phyloP scores from a whole-genome alignment of 2,329 filamentous ascomycete genomes.

The Colletotrichum salicis region DNA sequence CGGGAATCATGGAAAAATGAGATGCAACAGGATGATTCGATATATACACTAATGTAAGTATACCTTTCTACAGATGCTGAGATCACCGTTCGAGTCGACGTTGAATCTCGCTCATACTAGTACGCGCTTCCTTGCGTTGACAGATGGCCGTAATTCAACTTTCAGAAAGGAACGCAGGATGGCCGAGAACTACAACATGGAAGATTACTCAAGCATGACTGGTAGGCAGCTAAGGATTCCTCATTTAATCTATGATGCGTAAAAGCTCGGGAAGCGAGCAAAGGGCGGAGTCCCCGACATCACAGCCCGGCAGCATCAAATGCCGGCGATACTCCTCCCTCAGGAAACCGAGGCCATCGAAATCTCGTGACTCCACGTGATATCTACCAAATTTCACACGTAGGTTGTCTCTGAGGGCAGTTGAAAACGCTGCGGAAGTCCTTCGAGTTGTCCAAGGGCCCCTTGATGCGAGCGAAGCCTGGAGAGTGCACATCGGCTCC shows the following conservation, averaged over 20 bases:
- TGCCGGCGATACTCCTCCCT: not conserved
- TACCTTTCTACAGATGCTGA: not conserved
- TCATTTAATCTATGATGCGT: not conserved
- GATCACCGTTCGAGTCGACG: no score
- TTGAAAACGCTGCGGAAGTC: slow-evolving; percentile 75
- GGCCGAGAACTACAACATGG: not conserved
- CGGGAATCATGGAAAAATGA: not conserved
- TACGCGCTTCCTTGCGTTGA: not conserved
- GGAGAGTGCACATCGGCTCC: slow-evolving; percentile 74
- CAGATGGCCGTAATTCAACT: not conserved
- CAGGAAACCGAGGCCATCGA: not conserved
- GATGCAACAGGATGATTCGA: no score
- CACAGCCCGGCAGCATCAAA: not conserved
- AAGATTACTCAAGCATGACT: not conserved
- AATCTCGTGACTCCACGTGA: not conserved
- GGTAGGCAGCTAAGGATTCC: not conserved
- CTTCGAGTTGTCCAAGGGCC: slow-evolving; percentile 73
- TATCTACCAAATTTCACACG: slow-evolving; percentile 74
- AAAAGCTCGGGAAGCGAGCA: not conserved
- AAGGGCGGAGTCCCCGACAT: not conserved
- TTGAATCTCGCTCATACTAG: not conserved
- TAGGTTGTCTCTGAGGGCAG: slow-evolving; percentile 72
- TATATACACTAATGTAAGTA: not conserved
- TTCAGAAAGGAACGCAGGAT: not conserved
- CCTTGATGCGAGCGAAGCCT: slow-evolving; percentile 67